Evolutionary conservation across 2,329 filamentous ascomycete species (phyloP).

Genomic region (Thelonectria rubi): DNA sequence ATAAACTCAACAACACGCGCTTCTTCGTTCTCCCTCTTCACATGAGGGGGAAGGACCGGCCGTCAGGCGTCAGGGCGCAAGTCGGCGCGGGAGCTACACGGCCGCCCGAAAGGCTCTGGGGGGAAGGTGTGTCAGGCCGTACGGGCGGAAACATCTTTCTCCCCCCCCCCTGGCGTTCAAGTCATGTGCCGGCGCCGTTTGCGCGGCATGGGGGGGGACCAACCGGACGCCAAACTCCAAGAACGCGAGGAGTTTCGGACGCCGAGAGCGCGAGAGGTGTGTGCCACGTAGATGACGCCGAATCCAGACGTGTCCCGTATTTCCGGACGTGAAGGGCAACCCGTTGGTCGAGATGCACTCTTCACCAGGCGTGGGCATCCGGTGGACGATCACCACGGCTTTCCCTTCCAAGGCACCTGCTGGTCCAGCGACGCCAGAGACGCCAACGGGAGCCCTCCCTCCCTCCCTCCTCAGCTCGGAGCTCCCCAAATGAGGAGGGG

Average conservation of each 20-base stretch:
- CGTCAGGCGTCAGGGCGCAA: constrained; percentile 9
- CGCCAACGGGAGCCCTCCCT: too few relatives aligned
- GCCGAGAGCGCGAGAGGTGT: constrained; percentile 23
- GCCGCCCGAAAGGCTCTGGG: constrained; percentile 31
- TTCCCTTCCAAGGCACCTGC: neutral
- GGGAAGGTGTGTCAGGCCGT: constrained; percentile 11
- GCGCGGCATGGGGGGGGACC: constrained; percentile 35
- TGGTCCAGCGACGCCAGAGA: neutral
- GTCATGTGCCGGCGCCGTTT: constrained; percentile 25
- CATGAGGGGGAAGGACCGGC: constrained; percentile 3
- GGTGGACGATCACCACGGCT: constrained; percentile 7
- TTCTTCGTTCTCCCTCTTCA: neutral
- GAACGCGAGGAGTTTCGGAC: constrained; percentile 30
- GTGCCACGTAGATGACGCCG: constrained; percentile 19
- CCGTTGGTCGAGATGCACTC: constrained; percentile 3
- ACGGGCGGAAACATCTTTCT: neutral
- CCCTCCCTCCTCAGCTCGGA: constrained; percentile 21
- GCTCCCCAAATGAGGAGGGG: constrained; percentile 24
- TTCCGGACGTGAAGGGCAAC: constrained; percentile 5
- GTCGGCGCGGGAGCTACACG: constrained; percentile 43
- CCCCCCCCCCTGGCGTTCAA: constrained; percentile 13
- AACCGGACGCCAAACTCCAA: constrained; percentile 24
- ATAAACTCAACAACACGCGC: neutral
- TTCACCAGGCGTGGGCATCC: neutral
- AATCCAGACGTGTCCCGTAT: constrained; percentile 22